Evolutionary conservation across 352 stramenopile genomes (phyloP).

Genomic region (Phytophthora hybrid): DNA sequence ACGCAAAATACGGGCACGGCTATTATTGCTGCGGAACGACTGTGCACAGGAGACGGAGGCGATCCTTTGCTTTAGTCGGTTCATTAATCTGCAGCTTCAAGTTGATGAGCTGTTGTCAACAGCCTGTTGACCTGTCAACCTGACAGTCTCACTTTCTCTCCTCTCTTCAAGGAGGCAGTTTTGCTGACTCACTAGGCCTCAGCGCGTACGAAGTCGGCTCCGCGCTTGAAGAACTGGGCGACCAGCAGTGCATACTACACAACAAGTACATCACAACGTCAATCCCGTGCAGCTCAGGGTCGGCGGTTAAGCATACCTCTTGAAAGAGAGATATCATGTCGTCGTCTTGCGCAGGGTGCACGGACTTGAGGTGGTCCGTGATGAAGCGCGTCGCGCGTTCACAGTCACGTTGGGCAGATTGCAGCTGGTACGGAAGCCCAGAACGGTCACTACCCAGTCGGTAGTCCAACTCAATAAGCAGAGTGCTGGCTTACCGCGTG

Average conservation of each 20-base stretch:
- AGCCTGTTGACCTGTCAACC: too few relatives aligned
- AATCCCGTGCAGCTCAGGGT: not conserved
- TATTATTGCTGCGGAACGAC: too few relatives aligned
- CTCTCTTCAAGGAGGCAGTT: not conserved
- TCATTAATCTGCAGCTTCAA: not conserved
- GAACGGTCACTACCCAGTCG: not conserved
- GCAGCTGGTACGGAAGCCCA: conserved; percentile 27
- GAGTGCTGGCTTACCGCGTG: conserved; percentile 44
- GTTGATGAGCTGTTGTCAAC: not conserved
- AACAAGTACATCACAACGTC: not conserved
- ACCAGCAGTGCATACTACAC: conserved; percentile 35
- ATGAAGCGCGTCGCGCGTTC: conserved; percentile 39
- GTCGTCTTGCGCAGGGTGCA: conserved; percentile 14
- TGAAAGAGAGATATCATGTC: conserved; percentile 35
- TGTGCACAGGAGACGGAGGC: too few relatives aligned
- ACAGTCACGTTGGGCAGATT: conserved; percentile 43
- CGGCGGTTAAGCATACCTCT: conserved; percentile 25
- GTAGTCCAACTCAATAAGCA: not conserved
- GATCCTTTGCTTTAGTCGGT: not conserved
- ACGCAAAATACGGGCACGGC: too few relatives aligned
- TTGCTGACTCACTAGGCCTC: not conserved
- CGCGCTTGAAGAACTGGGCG: conserved; percentile 36
- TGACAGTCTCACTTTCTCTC: not conserved
- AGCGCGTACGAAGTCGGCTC: conserved; percentile 12
- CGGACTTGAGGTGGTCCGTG: conserved; percentile 32